Base-by-base conservation (phyloP, 2,329 filamentous ascomycete species). In the Ceratocystis destructans region DNA sequence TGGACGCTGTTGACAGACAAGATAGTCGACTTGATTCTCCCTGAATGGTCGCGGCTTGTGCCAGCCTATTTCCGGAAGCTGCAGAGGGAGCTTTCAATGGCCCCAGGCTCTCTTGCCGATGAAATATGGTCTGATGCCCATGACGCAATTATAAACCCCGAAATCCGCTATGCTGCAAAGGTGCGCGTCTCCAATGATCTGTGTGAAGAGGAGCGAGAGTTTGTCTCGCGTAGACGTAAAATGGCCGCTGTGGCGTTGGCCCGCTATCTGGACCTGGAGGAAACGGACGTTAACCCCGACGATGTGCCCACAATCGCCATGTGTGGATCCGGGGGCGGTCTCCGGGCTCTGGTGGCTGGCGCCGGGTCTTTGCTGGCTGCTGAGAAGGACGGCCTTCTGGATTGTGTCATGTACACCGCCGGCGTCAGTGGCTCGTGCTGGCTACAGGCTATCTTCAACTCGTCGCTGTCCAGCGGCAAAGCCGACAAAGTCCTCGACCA, bases 361-460 rank as follows among this genome's bases (percentile, higher is more conserved):
- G 66, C 91, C 0, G 92, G 93, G 0, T 96, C 92, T 0, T 87
- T 95, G 69, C 79, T 94, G 8, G 92, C 91, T 2, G 83, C 90
- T 0, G 85, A 90, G 68, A 88, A 96, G 73, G 88, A 89, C 67
- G 94, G 94, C 0, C 79, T 99, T 0, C 95, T 96, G 73, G 92
- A 96, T 75, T 97, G 94, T 73, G 83, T 90, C 10, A 97, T 92
- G 1, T 99, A 99, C 72, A 96, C 91, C 0, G 90, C 93, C 4
- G 94, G 94, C 0, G 94, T 99, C 62, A 96, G 91, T 73, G 94
- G 94, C 0, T 95, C 89, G 69, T 97, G 94, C 75, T 99, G 94
- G 94, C 80, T 97, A 5, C 93, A 97, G 74, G 81, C 89, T 0
- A 80, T 99, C 3, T 96, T 89, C 73, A 86, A 94, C 72, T 93